phyloP scores from a whole-genome alignment of 2,329 filamentous ascomycete genomes.

The Zymoseptoria tritici region DNA sequence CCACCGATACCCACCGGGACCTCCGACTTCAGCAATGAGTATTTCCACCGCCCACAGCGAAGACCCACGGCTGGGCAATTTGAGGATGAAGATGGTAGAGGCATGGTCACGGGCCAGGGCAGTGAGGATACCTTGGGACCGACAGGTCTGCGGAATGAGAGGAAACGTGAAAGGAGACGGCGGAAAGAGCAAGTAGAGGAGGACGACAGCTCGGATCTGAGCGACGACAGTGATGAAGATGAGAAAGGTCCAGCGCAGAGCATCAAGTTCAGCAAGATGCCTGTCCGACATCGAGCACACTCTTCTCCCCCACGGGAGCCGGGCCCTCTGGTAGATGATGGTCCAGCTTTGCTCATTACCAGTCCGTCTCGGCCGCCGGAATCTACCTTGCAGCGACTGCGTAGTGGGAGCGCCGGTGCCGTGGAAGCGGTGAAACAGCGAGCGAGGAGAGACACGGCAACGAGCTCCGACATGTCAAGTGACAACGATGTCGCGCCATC shows the following conservation, averaged over 20 bases:
- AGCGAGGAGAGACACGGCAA: conserved; percentile 66
- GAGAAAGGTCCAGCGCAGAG: conserved; percentile 64
- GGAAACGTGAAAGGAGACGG: conserved; percentile 53
- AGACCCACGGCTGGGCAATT: conserved; percentile 9
- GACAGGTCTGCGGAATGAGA: conserved; percentile 42
- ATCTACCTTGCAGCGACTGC: conserved; percentile 32
- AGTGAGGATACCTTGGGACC: conserved; percentile 61
- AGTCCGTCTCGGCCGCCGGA: conserved; percentile 37
- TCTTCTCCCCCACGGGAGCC: conserved; percentile 58
- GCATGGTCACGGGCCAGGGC: conserved; percentile 60
- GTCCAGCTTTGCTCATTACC: conserved; percentile 33
- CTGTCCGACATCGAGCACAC: conserved; percentile 73
- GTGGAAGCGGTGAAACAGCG: conserved; percentile 59
- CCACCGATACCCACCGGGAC: conserved; percentile 75
- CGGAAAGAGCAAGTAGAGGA: conserved; percentile 71
- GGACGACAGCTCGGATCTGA: conserved; percentile 77
- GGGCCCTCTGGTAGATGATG: conserved; percentile 7
- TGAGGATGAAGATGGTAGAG: conserved; percentile 56
- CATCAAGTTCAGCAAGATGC: conserved; percentile 96
- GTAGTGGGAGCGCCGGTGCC: conserved; percentile 64
- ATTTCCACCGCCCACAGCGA: conserved; percentile 59
- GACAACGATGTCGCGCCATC: conserved; percentile 63
- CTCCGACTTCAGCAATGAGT: conserved; percentile 48
- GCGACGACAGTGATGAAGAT: conserved; percentile 77
- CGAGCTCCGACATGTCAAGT: conserved; percentile 75